Conservation (phyloP, 108 stramenopile genomes). For the Cylindrotheca closterium region DNA sequence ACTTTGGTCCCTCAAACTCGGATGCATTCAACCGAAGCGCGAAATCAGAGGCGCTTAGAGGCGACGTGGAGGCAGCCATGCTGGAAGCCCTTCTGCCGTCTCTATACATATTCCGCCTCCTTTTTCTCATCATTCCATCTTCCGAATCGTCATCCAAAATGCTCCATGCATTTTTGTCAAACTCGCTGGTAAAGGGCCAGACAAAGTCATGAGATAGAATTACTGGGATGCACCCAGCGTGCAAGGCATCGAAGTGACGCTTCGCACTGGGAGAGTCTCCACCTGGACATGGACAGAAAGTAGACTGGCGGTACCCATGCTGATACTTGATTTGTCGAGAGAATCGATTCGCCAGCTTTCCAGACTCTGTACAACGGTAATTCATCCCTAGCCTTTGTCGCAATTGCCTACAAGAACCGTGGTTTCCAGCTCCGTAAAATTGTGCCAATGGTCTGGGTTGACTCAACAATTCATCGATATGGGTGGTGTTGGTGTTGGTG, state of each 20-base stretch:
- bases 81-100: no score
- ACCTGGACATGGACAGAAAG: constrained; percentile 46
- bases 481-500: not conserved
- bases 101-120: no score
- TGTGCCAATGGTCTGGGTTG: constrained; percentile 17
- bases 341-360: constrained; percentile 1
- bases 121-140: no score
- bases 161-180: constrained; percentile 17
- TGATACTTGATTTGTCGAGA: not conserved
- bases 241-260: constrained; percentile 50
- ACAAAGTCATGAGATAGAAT: constrained; percentile 47
- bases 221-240: constrained; percentile 57
- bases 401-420: constrained; percentile 26
- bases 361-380: constrained; percentile 14
- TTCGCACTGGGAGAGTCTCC: constrained; percentile 65
- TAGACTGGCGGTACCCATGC: constrained; percentile 24
- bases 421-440: constrained; percentile 32
- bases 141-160: not conserved
- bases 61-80: no score
- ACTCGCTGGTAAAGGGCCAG: constrained; percentile 38
- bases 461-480: not conserved
- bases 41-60: constrained; percentile 18
- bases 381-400: constrained; percentile 21
- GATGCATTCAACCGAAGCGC: constrained; percentile 18
- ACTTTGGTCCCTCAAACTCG: constrained; percentile 13